These are phyloP conservation scores for Microstroma glucosiphilum DNA, from an alignment of 1,284 basidiomycete genomes.

Conservation along the genomic window DNA sequence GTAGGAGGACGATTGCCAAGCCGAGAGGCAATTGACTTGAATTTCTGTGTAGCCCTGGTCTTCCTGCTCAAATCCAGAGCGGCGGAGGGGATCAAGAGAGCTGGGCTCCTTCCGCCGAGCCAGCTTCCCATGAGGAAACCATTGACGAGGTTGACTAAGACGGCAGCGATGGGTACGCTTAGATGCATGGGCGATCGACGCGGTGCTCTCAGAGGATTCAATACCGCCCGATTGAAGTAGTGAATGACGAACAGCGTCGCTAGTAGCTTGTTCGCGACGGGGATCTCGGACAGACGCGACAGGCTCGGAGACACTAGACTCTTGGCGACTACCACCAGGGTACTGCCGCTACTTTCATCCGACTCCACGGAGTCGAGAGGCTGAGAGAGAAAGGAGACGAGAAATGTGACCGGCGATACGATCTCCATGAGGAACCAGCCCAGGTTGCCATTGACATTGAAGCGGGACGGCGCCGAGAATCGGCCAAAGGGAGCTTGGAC, in stretches of 20 bases:
- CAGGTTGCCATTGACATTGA: slow-evolving; percentile 58
- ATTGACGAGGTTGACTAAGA: slow-evolving; percentile 68
- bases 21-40: not conserved
- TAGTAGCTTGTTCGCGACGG: slow-evolving; percentile 58
- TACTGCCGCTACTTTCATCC: not conserved
- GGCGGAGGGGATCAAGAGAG: slow-evolving; percentile 21
- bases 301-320: slow-evolving; percentile 40
- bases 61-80: not conserved
- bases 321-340: slow-evolving; percentile 13
- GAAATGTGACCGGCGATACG: slow-evolving; percentile 64
- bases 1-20: not conserved
- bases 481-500: slow-evolving; percentile 70
- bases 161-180: slow-evolving; percentile 59
- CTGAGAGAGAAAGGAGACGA: slow-evolving; percentile 40
- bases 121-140: slow-evolving; percentile 67
- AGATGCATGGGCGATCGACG: slow-evolving; percentile 71
- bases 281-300: slow-evolving; percentile 44
- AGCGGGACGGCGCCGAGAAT: slow-evolving; percentile 57
- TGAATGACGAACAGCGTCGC: slow-evolving; percentile 65
- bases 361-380: slow-evolving; percentile 39
- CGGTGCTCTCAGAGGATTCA: slow-evolving; percentile 75
- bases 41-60: not conserved
- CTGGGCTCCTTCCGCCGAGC: slow-evolving; percentile 29
- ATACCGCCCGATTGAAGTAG: slow-evolving; percentile 74
- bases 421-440: slow-evolving; percentile 82